A percentile compares a stretch with the other conserved stretches of the same genome.
Evolutionary conservation across 805 yeast genomes (phyloP).

Genomic region (Citeromyces matritensis): DNA sequence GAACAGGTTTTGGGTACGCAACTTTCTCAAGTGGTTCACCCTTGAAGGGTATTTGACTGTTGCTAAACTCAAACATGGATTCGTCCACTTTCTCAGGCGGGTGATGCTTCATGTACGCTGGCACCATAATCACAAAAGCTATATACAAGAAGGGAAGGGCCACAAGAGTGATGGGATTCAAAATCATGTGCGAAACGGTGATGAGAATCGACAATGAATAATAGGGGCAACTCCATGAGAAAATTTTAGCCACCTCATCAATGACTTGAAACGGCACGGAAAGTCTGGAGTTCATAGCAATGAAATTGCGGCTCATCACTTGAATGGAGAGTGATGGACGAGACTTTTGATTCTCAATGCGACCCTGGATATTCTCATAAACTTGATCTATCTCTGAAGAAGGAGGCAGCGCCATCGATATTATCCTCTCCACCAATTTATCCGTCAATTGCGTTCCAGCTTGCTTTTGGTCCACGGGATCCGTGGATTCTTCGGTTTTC

Average conservation of each 20-base stretch:
- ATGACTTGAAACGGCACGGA: constrained; percentile 45
- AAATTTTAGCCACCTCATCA: constrained; percentile 37
- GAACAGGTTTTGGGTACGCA: constrained; percentile 52
- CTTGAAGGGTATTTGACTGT: constrained; percentile 28
- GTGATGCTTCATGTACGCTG: constrained; percentile 46
- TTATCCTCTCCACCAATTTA: constrained; percentile 53
- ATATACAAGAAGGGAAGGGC: constrained; percentile 40
- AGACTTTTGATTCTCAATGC: constrained; percentile 44
- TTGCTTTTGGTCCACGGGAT: constrained; percentile 1
- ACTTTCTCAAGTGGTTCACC: constrained; percentile 35
- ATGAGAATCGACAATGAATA: constrained; percentile 44
- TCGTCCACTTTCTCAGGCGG: constrained; percentile 35
- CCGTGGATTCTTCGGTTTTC: not conserved
- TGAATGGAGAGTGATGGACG: constrained; percentile 63
- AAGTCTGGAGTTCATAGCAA: constrained; percentile 44
- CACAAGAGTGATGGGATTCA: constrained; percentile 43
- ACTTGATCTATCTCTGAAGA: constrained; percentile 28
- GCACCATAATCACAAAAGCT: constrained; percentile 43
- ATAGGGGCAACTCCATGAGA: constrained; percentile 51
- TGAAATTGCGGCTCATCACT: constrained; percentile 52
- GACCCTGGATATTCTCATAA: constrained; percentile 23
- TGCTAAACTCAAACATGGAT: constrained; percentile 8
- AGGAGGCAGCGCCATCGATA: constrained; percentile 62
- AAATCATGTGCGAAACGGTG: constrained; percentile 19
- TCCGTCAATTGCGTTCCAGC: constrained; percentile 31